These are phyloP conservation scores for Moesziomyces aphidis DNA, from an alignment of 1,284 basidiomycete genomes.

Conservation along the genomic window DNA sequence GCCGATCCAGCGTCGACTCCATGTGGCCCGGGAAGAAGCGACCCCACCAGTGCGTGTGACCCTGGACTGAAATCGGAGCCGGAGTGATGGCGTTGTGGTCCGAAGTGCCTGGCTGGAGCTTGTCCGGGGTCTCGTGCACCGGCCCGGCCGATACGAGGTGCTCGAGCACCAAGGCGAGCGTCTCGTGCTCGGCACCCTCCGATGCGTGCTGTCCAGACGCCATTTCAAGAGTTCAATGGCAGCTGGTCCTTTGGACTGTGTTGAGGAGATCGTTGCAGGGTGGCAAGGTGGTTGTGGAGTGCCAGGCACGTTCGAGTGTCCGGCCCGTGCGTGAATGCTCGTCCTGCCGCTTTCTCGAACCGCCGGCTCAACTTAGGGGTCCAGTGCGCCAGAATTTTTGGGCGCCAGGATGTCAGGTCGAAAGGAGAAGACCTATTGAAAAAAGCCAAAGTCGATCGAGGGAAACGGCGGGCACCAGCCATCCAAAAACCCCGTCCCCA, in stretches of 20 bases:
- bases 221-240: conserved; percentile 1
- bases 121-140: conserved; percentile 24
- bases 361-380: neutral
- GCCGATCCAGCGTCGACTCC: conserved; percentile 42
- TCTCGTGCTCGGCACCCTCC: conserved; percentile 33
- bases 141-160: conserved; percentile 42
- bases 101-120: conserved; percentile 16
- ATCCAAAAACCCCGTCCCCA: conserved; percentile 1
- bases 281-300: too few relatives aligned
- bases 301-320: too few relatives aligned
- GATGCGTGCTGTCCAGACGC: neutral
- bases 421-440: too few relatives aligned
- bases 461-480: conserved; percentile 6
- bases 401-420: neutral
- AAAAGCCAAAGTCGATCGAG: neutral
- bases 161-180: conserved; percentile 39
- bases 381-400: neutral
- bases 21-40: conserved; percentile 44
- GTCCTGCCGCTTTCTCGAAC: neutral
- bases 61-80: conserved; percentile 20
- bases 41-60: conserved; percentile 40
- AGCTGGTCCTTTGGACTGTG: too few relatives aligned
- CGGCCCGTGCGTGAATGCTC: too few relatives aligned
- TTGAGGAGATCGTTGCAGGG: too few relatives aligned
- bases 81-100: conserved; percentile 44